These are phyloP conservation scores for Zygotorulaspora danielsina DNA, from an alignment of 805 yeast species.

Conservation along the genomic window DNA sequence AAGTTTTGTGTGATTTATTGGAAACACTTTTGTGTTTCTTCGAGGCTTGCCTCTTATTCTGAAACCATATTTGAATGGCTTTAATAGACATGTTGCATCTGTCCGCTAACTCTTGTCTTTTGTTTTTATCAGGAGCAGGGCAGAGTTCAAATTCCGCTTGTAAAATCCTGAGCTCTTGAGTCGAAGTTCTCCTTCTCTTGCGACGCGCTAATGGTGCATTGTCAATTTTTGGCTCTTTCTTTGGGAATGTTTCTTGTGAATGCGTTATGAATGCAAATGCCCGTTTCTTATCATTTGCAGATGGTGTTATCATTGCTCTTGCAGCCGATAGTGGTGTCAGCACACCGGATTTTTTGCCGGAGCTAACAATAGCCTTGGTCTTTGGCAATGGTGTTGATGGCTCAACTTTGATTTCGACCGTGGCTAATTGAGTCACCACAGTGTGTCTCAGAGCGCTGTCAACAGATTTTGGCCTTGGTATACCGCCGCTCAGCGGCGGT, in stretches of 20 bases:
- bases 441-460: slow-evolving; percentile 30
- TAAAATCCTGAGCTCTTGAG: slow-evolving; percentile 74
- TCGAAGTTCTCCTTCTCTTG: slow-evolving; percentile 92
- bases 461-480: slow-evolving; percentile 23
- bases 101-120: slow-evolving; percentile 73
- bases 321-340: slow-evolving; percentile 34
- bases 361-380: slow-evolving; percentile 8
- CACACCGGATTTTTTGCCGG: slow-evolving; percentile 21
- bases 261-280: slow-evolving; percentile 87
- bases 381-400: slow-evolving; percentile 22
- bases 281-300: slow-evolving; percentile 34
- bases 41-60: slow-evolving; percentile 83
- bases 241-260: slow-evolving; percentile 82
- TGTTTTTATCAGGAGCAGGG: slow-evolving; percentile 72
- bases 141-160: slow-evolving; percentile 75
- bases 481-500: slow-evolving; percentile 26
- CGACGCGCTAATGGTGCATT: slow-evolving; percentile 91
- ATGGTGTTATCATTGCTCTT: slow-evolving; percentile 33
- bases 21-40: slow-evolving; percentile 44
- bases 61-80: slow-evolving; percentile 98
- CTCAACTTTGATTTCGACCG: background rate
- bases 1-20: slow-evolving; percentile 6
- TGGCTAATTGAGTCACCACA: slow-evolving; percentile 2
- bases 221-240: slow-evolving; percentile 78
- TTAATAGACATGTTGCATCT: slow-evolving; percentile 92